phyloP scores from a whole-genome alignment of 129 eudicot species.

The Flaveria bidentis region DNA sequence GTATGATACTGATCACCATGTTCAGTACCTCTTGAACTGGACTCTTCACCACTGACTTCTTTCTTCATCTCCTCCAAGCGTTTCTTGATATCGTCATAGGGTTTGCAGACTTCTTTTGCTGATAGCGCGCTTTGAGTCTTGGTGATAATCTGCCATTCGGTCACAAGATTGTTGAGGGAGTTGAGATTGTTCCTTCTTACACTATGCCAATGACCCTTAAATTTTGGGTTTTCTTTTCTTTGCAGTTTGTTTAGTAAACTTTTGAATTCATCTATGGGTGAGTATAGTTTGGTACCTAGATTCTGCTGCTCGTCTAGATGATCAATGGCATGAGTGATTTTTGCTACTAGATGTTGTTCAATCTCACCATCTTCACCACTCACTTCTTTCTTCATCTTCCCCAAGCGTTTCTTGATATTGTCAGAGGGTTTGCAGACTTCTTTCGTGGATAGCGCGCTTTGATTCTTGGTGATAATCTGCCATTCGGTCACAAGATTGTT shows the following conservation, averaged over 20 bases:
- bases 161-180: conserved; percentile 39
- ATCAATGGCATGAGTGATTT: conserved; percentile 12
- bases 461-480: conserved; percentile 28
- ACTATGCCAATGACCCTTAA: not conserved
- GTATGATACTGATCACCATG: not conserved
- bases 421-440: not conserved
- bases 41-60: conserved; percentile 26
- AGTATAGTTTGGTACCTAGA: not conserved
- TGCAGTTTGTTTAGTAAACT: not conserved
- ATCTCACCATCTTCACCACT: conserved; percentile 31
- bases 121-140: conserved; percentile 21
- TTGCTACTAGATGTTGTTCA: conserved; percentile 34
- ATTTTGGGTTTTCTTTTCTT: too few species aligned
- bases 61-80: conserved; percentile 38
- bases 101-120: not conserved
- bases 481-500: conserved; percentile 43
- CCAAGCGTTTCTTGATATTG: conserved; percentile 30
- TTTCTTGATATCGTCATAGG: conserved; percentile 18
- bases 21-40: not conserved
- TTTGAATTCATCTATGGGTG: not conserved
- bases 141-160: conserved; percentile 36
- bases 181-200: conserved; percentile 42
- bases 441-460: not conserved
- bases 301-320: not conserved
- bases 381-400: conserved; percentile 37